phyloP scores from a whole-genome alignment of 2,329 filamentous ascomycete species.

The Penicillium sp. region DNA sequence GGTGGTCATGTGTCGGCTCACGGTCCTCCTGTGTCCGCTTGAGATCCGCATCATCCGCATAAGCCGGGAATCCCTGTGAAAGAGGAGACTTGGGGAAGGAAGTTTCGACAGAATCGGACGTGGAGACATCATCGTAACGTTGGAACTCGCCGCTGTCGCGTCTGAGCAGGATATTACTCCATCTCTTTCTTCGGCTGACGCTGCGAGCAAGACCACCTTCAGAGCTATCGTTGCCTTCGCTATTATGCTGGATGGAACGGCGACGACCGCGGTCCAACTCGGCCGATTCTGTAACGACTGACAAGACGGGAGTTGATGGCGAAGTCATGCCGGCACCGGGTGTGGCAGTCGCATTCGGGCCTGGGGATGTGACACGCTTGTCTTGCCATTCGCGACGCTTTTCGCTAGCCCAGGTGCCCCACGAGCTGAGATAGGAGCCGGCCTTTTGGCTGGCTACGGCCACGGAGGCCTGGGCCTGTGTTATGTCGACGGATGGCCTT shows the following conservation, averaged over 20 bases:
- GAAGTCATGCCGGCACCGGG: constrained; percentile 6
- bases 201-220: constrained; percentile 28
- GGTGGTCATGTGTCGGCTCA: neutral
- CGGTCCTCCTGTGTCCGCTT: neutral
- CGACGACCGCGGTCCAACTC: constrained; percentile 33
- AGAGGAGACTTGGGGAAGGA: constrained; percentile 33
- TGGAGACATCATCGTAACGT: constrained; percentile 21
- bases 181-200: constrained; percentile 36
- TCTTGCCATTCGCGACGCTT: constrained; percentile 48
- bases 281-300: constrained; percentile 23
- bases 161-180: constrained; percentile 38
- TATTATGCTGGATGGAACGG: constrained; percentile 28
- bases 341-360: neutral
- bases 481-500: constrained; percentile 47
- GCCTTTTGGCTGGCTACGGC: constrained; percentile 55
- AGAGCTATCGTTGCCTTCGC: constrained; percentile 25
- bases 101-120: constrained; percentile 18
- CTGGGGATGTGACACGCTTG: constrained; percentile 30
- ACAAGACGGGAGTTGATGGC: constrained; percentile 22
- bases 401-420: constrained; percentile 60
- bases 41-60: constrained; percentile 13
- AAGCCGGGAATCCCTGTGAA: constrained; percentile 29
- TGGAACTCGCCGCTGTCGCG: constrained; percentile 35
- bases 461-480: constrained; percentile 55
- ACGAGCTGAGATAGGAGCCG: constrained; percentile 62